Base-by-base conservation (phyloP, 2,329 filamentous ascomycete species). In the Rhynchosporium agropyri region DNA sequence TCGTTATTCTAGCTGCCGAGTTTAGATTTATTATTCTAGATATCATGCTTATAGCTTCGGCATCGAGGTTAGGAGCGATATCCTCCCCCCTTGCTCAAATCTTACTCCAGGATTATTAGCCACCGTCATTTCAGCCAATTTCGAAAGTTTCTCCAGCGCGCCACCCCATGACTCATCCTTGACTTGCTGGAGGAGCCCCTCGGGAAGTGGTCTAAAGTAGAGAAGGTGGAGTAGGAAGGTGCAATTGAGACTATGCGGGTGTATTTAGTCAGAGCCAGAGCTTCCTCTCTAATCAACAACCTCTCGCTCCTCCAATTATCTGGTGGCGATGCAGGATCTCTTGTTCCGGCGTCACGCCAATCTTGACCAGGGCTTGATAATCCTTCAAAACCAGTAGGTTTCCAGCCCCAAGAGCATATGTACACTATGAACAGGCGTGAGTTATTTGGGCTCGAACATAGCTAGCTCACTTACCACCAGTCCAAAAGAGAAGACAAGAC, bases 341-440 rank as follows among this genome's bases (percentile, higher is more conserved):
- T 62, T 58, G 53, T 53, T 62, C 60, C 12, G 53, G 51, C 36
- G 12, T 49, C 13, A 57, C 49, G n/a, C 50, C 51, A 13, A 20
- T 3, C 53, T 57, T 62, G n/a, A 42, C 42, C 26, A 62, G 33
- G 9, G n/a, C 60, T 45, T 58, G 9, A 31, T 51, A 62, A 40
- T 61, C 45, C 7, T 50, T 57, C 12, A 62, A 9, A 6, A 62
- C 8, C 13, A 57, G 43, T 3, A 62, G n/a, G 4, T 62, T 43
- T 42, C 53, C 53, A 56, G 26, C 53, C 9, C 36, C n/a, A 15
- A 56, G n/a, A 1, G 38, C 29, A 28, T 28, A 56, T 3, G 26
- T 42, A 28, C 33, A 43, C 53, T 43, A 5, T n/a, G 31, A 38
- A 56, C 5, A 12, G 53, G 6, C 13, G 28, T 15, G 10, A 4